phyloP scores from a whole-genome alignment of 176 grass and related monocot genomes.

The Aegilops sharonensis region DNA sequence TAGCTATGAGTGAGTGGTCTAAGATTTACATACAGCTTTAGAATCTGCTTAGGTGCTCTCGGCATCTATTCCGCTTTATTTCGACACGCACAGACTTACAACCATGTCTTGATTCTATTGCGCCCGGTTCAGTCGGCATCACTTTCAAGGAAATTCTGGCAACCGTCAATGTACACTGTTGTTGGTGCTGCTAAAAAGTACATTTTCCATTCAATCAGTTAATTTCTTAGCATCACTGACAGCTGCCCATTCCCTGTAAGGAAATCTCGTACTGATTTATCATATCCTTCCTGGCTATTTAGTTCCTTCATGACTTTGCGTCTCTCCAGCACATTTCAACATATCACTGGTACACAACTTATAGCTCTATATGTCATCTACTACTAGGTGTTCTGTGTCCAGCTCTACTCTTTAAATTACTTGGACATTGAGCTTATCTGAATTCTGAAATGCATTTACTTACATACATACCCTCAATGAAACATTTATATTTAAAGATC shows the following conservation, averaged over 20 bases:
- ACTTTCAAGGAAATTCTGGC: not conserved
- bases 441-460: not conserved
- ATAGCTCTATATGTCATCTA: not conserved
- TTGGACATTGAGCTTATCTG: not conserved
- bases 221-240: not conserved
- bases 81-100: not conserved
- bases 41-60: not conserved
- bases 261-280: not conserved
- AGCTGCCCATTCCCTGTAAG: not conserved
- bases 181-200: not conserved
- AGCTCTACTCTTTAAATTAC: not conserved
- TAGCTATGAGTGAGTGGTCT: not conserved
- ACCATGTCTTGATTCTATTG: not conserved
- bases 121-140: not conserved
- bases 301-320: not conserved
- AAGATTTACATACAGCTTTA: not conserved
- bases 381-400: not conserved
- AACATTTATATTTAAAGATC: not conserved
- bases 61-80: not conserved
- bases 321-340: not conserved
- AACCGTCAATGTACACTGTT: not conserved
- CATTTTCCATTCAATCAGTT: not conserved
- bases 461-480: not conserved
- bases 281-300: not conserved
- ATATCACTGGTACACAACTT: not conserved